Conservation (phyloP, 2,329 filamentous ascomycete genomes). For the Grosmannia penicillata region DNA sequence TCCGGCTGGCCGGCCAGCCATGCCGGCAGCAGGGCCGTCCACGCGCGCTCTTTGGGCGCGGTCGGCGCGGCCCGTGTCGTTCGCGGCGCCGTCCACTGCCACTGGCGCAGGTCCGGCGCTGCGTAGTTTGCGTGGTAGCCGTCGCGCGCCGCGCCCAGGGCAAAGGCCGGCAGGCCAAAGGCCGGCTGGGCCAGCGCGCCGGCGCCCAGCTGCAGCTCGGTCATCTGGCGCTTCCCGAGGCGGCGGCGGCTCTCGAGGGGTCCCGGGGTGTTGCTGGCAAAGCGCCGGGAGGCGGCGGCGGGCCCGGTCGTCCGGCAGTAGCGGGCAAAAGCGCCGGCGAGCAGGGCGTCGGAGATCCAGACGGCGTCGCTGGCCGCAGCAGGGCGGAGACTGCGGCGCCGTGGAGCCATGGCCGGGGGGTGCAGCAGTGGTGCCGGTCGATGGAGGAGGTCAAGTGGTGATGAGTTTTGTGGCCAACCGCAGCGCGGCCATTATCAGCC, state of each 20-base stretch:
- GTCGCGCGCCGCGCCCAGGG: conserved; percentile 34
- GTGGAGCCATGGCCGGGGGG: conserved; percentile 8
- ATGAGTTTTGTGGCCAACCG: too few species aligned
- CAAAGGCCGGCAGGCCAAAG: conserved; percentile 12
- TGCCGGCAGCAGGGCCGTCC: conserved; percentile 4
- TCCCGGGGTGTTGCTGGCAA: conserved; percentile 29
- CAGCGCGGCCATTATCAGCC: too few species aligned
- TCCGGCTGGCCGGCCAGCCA: conserved; percentile 3
- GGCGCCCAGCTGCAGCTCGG: conserved; percentile 26
- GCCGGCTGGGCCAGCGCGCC: background rate
- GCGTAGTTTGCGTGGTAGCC: too few species aligned
- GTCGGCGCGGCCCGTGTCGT: conserved; percentile 2
- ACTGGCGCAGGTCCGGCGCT: conserved; percentile 27
- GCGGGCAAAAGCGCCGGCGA: conserved; percentile 33
- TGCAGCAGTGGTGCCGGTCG: too few species aligned
- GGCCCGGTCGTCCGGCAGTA: conserved; percentile 17
- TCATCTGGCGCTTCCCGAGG: conserved; percentile 37
- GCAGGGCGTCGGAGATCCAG: conserved; percentile 45
- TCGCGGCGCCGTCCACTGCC: conserved; percentile 37
- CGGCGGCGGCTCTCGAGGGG: conserved; percentile 40
- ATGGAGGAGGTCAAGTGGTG: background rate
- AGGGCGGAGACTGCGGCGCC: too few species aligned
- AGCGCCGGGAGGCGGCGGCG: conserved; percentile 10
- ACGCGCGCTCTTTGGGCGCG: background rate
- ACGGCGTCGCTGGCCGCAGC: conserved; percentile 24